Evolutionary conservation across 2,329 filamentous ascomycete genomes (phyloP).

Genomic region (Ceratocystiopsis brevicomis): DNA sequence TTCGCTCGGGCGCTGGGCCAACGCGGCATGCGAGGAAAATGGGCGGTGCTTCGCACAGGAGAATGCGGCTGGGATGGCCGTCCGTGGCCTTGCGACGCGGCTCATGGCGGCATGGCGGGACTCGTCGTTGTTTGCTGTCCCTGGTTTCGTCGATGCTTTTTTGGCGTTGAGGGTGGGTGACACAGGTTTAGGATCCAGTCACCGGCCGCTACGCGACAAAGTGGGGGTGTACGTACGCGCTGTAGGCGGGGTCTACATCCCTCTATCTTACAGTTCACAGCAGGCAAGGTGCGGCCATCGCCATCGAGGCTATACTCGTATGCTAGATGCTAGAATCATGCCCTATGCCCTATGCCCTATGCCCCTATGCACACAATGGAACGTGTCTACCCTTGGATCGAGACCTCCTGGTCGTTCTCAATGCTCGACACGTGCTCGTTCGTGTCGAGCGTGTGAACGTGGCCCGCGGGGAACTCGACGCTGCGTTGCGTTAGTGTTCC

Average conservation of each 20-base stretch:
- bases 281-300: no score
- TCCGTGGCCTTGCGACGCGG: constrained; percentile 19
- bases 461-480: constrained; percentile 51
- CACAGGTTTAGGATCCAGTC: no score
- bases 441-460: constrained; percentile 43
- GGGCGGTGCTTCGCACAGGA: neutral
- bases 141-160: neutral
- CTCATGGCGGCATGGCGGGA: constrained; percentile 28
- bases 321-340: neutral
- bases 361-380: no score
- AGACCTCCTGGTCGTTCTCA: constrained; percentile 54
- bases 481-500: constrained; percentile 23
- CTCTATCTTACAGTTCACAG: no score
- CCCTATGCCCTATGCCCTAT: no score
- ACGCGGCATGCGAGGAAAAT: neutral
- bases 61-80: constrained; percentile 15
- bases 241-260: no score
- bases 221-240: neutral
- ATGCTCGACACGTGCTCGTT: constrained; percentile 53
- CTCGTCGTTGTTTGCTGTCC: neutral
- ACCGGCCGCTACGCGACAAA: no score
- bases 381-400: constrained; percentile 40
- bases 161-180: no score
- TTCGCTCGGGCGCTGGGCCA: neutral
- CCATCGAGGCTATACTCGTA: no score